Base-by-base conservation (phyloP, 2,329 filamentous ascomycete species). In the Ascochyta clinopodiicola region DNA sequence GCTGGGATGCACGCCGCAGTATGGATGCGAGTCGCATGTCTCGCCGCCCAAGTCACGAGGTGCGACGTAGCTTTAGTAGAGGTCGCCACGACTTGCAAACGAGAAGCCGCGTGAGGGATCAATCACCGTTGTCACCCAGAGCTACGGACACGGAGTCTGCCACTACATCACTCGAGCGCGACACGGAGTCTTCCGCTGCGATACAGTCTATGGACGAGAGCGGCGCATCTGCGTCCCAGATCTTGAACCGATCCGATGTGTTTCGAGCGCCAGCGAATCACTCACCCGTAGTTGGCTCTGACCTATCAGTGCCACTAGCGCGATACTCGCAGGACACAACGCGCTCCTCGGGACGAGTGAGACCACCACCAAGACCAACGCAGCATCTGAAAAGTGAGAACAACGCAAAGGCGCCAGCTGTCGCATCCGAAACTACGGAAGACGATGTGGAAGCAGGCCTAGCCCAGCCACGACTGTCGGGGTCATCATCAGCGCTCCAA, bases 211-310 rank as follows among this genome's bases (percentile, higher is more conserved):
- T 77, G 29, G 89, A 93, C 37, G 91, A 93, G 54, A 85, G 82
- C n/a, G 81, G 82, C 51, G 88, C 89, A 43, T 96, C 93, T 3
- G 94, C 91, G 2, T 98, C 94, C 71, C 92, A 96, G 74, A 97
- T 98, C 34, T 79, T 99, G 8, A 85, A 86, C 48, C 87, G 90
- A 31, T 97, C 92, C 64, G 91, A 95, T 64, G 89, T 97, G 8
- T 98, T 99, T 68, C 87, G 90, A 62, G 88, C 87, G 24, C 92
- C 92, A 15, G 90, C 88, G 0, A 84, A 92, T 17, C 61, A 71
- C 46, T 52, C 66, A 36, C 57, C 63, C 15, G 53, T 57, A 27
- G 58, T 67, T 12, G 50, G 59, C 4, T 68, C 66, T 19, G 66
- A 69, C 2, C 64, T 59, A 36, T 64, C 64, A 17, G 68, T 68